Percentiles rank a stretch among this genome's conserved stretches.
These are phyloP conservation scores for Diplocarpon mali DNA, from an alignment of 2,329 filamentous ascomycete species.

Conservation along the genomic window DNA sequence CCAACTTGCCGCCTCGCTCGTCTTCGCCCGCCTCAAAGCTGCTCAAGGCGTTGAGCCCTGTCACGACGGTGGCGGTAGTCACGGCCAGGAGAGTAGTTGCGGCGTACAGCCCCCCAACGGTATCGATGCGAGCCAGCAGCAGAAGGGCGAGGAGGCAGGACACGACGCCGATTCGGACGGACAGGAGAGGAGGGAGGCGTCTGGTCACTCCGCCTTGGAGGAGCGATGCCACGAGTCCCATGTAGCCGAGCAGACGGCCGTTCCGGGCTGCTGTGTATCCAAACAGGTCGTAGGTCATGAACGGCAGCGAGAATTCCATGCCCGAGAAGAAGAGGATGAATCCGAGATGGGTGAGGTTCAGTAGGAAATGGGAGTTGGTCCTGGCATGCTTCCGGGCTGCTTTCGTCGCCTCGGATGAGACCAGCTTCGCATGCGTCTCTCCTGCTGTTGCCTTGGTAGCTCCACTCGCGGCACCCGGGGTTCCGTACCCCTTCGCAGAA, in stretches of 20 bases:
- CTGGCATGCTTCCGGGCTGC: slow-evolving; percentile 18
- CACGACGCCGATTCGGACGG: slow-evolving; percentile 68
- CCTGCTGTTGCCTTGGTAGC: slow-evolving; percentile 8
- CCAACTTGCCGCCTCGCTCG: slow-evolving; percentile 79
- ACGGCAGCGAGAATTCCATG: slow-evolving; percentile 95
- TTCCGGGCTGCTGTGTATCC: slow-evolving; percentile 69
- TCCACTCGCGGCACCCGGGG: slow-evolving; percentile 18
- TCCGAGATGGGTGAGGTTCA: slow-evolving; percentile 77
- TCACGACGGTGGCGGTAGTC: slow-evolving; percentile 91
- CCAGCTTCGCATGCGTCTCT: slow-evolving; percentile 9
- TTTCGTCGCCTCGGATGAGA: slow-evolving; percentile 20
- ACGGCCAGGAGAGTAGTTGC: slow-evolving; percentile 78
- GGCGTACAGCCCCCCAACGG: slow-evolving; percentile 60
- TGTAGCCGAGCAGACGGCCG: slow-evolving; percentile 76
- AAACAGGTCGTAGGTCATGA: slow-evolving; percentile 95
- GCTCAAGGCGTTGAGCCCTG: slow-evolving; percentile 80
- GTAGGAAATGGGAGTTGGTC: slow-evolving; percentile 72
- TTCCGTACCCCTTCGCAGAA: slow-evolving; percentile 17
- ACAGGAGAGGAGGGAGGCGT: slow-evolving; percentile 67
- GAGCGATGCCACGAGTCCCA: slow-evolving; percentile 84
- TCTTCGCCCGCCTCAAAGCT: slow-evolving; percentile 75
- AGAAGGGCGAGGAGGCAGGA: slow-evolving; percentile 72
- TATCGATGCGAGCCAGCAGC: slow-evolving; percentile 59
- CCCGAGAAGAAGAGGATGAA: slow-evolving; percentile 97
- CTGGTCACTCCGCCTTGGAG: slow-evolving; percentile 88